Percentiles rank a stretch among this genome's conserved stretches.
Evolutionary conservation across 129 eudicot genomes (phyloP).

Genomic region (Cynara cardunculus): DNA sequence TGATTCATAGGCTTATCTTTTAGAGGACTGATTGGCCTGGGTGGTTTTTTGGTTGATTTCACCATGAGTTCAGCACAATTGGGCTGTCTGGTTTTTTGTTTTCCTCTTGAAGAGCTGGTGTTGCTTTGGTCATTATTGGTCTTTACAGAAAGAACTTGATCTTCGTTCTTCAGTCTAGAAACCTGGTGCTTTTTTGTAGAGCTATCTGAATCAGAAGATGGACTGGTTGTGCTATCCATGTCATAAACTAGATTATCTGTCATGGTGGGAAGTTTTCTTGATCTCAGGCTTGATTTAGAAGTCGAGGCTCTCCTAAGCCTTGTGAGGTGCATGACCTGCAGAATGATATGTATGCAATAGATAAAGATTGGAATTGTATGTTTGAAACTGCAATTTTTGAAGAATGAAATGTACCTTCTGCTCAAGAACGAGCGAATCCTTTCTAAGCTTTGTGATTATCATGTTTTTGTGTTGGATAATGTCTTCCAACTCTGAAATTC

Average conservation of each 20-base stretch:
- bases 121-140: background rate
- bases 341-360: too few relatives aligned
- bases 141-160: background rate
- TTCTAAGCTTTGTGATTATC: conserved; percentile 50
- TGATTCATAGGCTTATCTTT: conserved; percentile 41
- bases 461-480: conserved; percentile 52
- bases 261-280: conserved; percentile 31
- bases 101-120: conserved; percentile 3
- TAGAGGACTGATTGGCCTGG: conserved; percentile 30
- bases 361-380: too few relatives aligned
- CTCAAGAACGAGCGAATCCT: conserved; percentile 50
- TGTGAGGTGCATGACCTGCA: conserved; percentile 49
- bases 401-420: conserved; percentile 48
- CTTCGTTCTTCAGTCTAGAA: conserved; percentile 1
- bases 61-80: background rate
- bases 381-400: background rate
- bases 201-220: conserved; percentile 65
- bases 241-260: conserved; percentile 48
- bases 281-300: conserved; percentile 21
- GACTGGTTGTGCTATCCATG: conserved; percentile 57
- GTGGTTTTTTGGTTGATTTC: conserved; percentile 19
- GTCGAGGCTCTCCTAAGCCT: conserved; percentile 47
- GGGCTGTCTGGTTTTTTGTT: conserved; percentile 14
- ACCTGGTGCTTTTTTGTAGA: conserved; percentile 3
- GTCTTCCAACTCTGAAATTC: conserved; percentile 61